Conservation (phyloP, 306 rosid genomes). For the Cucumis cinereus region DNA sequence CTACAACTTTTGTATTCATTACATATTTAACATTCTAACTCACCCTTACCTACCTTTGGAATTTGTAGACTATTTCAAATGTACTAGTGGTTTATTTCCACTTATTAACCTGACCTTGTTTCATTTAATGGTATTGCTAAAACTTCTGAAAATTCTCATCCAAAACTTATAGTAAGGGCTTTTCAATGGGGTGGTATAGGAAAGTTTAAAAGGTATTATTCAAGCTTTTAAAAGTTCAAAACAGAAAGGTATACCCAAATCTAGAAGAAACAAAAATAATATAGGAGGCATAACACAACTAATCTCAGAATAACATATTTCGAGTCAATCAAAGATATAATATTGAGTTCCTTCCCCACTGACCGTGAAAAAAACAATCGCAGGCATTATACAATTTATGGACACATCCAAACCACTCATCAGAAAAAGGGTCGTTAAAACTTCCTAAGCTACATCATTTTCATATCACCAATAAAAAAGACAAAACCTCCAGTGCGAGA, state of each 20-base stretch:
- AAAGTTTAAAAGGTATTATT: too few relatives aligned
- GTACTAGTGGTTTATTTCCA: too few relatives aligned
- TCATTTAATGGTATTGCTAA: too few relatives aligned
- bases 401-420: neutral
- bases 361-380: neutral
- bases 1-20: too few relatives aligned
- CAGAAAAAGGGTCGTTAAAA: neutral
- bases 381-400: slow-evolving; percentile 1
- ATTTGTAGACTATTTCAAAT: too few relatives aligned
- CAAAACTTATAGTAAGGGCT: too few relatives aligned
- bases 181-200: too few relatives aligned
- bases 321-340: neutral
- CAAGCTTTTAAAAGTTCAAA: too few relatives aligned
- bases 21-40: too few relatives aligned
- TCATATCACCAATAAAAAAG: neutral
- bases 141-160: too few relatives aligned
- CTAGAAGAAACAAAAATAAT: neutral
- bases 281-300: neutral
- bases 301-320: neutral
- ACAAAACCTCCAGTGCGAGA: neutral
- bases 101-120: too few relatives aligned
- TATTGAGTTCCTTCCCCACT: neutral
- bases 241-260: neutral
- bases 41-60: too few relatives aligned
- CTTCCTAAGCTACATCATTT: neutral